Percentiles rank a stretch among this genome's conserved stretches.
These are phyloP conservation scores for Abelmoschus esculentus DNA, from an alignment of 345 rosid genomes.

Conservation along the genomic window DNA sequence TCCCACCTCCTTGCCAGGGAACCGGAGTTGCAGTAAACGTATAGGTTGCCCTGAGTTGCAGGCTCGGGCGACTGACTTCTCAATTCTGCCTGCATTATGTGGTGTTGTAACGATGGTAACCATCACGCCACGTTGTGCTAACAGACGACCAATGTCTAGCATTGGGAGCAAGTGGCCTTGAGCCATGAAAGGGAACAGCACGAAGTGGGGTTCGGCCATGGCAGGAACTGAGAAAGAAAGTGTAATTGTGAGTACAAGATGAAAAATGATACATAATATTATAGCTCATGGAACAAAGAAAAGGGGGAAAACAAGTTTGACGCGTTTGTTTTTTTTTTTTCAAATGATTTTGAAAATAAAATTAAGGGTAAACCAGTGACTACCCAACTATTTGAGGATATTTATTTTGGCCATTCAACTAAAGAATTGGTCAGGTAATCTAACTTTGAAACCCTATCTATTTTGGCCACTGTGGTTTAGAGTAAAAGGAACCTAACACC, in stretches of 20 bases:
- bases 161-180: conserved; percentile 51
- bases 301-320: too few species aligned
- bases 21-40: conserved; percentile 17
- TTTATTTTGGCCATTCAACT: too few species aligned
- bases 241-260: neutral
- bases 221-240: neutral
- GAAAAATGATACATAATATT: neutral
- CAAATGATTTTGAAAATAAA: too few species aligned
- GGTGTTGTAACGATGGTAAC: conserved; percentile 42
- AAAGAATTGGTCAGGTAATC: too few species aligned
- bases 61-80: conserved; percentile 12
- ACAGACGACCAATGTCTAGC: conserved; percentile 37
- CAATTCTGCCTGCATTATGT: conserved; percentile 21
- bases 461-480: too few species aligned
- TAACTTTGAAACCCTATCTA: too few species aligned
- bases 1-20: conserved; percentile 23
- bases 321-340: too few species aligned
- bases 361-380: too few species aligned
- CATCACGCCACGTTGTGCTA: conserved; percentile 29
- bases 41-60: conserved; percentile 13
- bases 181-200: conserved; percentile 48
- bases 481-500: too few species aligned
- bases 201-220: conserved; percentile 20
- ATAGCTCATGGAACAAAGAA: neutral
- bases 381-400: too few species aligned